phyloP scores from a whole-genome alignment of 2,329 filamentous ascomycete genomes.

The Fusarium sp. region DNA sequence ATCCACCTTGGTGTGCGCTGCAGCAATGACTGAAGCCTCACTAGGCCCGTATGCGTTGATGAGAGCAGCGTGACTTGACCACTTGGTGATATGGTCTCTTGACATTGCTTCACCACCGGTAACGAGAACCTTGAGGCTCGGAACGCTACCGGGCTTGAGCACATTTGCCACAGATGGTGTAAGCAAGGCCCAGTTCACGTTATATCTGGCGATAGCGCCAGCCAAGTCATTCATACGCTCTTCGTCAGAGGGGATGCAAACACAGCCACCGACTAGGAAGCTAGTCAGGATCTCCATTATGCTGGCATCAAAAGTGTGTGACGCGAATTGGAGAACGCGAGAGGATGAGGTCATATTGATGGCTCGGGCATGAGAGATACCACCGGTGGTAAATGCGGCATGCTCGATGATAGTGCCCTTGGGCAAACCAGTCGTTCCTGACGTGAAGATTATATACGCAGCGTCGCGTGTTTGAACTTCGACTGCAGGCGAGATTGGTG shows the following conservation, averaged over 20 bases:
- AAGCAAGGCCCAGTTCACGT: constrained; percentile 33
- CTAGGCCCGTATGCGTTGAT: constrained; percentile 37
- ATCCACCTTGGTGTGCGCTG: constrained; percentile 14
- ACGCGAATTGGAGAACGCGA: constrained; percentile 35
- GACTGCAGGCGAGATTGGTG: not conserved
- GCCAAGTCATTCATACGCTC: constrained; percentile 33
- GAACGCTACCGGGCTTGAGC: constrained; percentile 22
- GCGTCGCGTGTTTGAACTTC: not conserved
- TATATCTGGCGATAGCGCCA: constrained; percentile 13
- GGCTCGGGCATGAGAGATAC: constrained; percentile 29
- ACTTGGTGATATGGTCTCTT: constrained; percentile 21
- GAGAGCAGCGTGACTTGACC: constrained; percentile 21
- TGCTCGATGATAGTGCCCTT: constrained; percentile 40
- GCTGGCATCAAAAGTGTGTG: constrained; percentile 28
- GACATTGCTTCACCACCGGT: constrained; percentile 34
- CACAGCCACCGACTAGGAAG: constrained; percentile 35
- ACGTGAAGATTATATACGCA: constrained; percentile 40
- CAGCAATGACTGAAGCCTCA: constrained; percentile 18
- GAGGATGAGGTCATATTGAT: constrained; percentile 20
- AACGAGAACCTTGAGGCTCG: constrained; percentile 11
- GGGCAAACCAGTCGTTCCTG: constrained; percentile 34
- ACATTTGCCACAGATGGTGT: constrained; percentile 34
- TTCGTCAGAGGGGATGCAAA: constrained; percentile 30
- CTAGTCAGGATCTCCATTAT: constrained; percentile 42
- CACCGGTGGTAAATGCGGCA: constrained; percentile 19